phyloP scores from a whole-genome alignment of 1,284 basidiomycete genomes.

The Xerocomus nothofagi region DNA sequence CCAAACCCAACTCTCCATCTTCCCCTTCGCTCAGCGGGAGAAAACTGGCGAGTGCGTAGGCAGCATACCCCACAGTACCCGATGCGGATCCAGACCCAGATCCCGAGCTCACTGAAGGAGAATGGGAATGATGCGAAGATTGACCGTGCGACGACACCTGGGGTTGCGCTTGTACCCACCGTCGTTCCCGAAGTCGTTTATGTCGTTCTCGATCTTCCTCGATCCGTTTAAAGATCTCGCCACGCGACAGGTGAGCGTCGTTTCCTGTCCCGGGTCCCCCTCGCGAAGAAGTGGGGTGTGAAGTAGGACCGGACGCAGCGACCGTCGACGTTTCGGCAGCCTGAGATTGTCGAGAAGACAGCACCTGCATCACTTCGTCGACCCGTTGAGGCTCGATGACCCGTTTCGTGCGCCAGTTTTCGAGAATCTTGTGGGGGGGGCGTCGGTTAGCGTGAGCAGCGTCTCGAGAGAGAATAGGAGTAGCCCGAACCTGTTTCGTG shows the following conservation, averaged over 20 bases:
- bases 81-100: neutral
- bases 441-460: neutral
- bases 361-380: constrained; percentile 60
- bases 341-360: constrained; percentile 48
- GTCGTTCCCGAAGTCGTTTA: constrained; percentile 87
- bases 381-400: constrained; percentile 75
- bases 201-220: constrained; percentile 96
- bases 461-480: neutral
- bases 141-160: constrained; percentile 9
- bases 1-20: constrained; percentile 18
- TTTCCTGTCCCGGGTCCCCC: neutral
- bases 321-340: constrained; percentile 27
- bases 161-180: constrained; percentile 81
- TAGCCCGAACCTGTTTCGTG: constrained; percentile 68
- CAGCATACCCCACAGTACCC: neutral
- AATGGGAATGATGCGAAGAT: neutral
- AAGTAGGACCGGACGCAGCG: constrained; percentile 7
- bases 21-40: constrained; percentile 36
- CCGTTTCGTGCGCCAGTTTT: constrained; percentile 86
- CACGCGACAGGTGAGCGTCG: constrained; percentile 46
- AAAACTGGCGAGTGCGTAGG: constrained; percentile 22
- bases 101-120: neutral
- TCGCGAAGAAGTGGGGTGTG: constrained; percentile 10
- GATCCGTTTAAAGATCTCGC: constrained; percentile 84
- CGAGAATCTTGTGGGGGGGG: constrained; percentile 72